Conservation (phyloP, 2,329 filamentous ascomycete species). For the Fusarium miscanthi region DNA sequence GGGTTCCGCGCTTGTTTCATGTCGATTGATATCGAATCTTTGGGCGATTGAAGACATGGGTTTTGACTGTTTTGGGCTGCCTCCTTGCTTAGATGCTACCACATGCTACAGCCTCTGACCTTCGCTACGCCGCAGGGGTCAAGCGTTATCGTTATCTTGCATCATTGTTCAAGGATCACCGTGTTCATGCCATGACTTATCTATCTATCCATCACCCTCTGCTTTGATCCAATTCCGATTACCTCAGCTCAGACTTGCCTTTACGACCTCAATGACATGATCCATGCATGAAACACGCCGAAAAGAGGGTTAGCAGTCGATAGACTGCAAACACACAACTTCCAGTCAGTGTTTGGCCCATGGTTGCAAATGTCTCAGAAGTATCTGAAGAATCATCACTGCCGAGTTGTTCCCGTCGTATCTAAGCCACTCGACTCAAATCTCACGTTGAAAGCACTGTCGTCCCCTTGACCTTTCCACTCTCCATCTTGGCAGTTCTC, state of each 20-base stretch:
- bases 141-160: constrained; percentile 1
- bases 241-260: constrained; percentile 73
- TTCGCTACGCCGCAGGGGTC: constrained; percentile 11
- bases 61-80: constrained; percentile 8
- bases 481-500: constrained; percentile 85
- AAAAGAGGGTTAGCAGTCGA: constrained; percentile 56
- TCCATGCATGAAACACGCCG: constrained; percentile 36
- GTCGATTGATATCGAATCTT: not conserved
- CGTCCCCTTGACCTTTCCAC: constrained; percentile 75
- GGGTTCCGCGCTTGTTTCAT: constrained; percentile 20
- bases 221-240: not conserved
- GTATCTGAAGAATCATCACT: constrained; percentile 81
- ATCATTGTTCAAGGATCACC: constrained; percentile 10
- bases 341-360: constrained; percentile 32
- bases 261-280: constrained; percentile 64
- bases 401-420: constrained; percentile 51
- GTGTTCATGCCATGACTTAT: constrained; percentile 22
- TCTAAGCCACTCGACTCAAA: constrained; percentile 31
- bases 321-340: constrained; percentile 60
- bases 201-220: constrained; percentile 5
- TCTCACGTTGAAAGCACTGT: constrained; percentile 62
- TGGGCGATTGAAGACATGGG: not conserved
- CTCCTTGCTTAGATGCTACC: constrained; percentile 22
- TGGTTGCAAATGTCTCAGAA: constrained; percentile 67
- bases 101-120: constrained; percentile 28